Percentiles rank a stretch among this genome's conserved stretches.
Conservation (phyloP, 257 asterid genomes). For the Capsicum pubescens region DNA sequence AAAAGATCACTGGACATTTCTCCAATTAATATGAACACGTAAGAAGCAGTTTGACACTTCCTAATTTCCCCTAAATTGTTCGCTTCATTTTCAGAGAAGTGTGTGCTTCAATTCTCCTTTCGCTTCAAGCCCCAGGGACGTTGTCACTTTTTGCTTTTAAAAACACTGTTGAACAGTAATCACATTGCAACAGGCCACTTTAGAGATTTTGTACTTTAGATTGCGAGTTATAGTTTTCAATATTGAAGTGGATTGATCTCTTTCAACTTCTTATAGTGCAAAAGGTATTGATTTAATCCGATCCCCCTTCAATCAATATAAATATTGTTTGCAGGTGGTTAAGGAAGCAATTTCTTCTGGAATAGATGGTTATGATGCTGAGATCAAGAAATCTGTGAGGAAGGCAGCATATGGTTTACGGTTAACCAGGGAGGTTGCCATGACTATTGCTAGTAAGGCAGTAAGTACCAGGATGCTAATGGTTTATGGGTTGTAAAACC, state of each 20-base stretch:
- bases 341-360: constrained; percentile 88
- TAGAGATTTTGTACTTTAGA: constrained; percentile 6
- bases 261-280: neutral
- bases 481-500: constrained; percentile 7
- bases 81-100: neutral
- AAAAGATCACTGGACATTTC: neutral
- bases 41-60: neutral
- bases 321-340: constrained; percentile 60
- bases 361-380: constrained; percentile 79
- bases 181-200: neutral
- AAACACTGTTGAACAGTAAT: constrained; percentile 9
- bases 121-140: neutral
- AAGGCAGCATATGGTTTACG: constrained; percentile 96
- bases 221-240: neutral
- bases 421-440: constrained; percentile 86
- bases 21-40: neutral
- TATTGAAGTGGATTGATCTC: constrained; percentile 17
- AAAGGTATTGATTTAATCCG: constrained; percentile 26
- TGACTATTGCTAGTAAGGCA: constrained; percentile 86
- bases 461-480: constrained; percentile 55
- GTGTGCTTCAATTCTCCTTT: neutral
- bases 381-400: constrained; percentile 70
- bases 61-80: constrained; percentile 1
- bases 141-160: neutral
- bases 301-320: constrained; percentile 17